Evolutionary conservation across 805 yeast species (phyloP), one percentile per base, ranked within the genome.

Genomic region (Cyberlindnera sargentensis): DNA sequence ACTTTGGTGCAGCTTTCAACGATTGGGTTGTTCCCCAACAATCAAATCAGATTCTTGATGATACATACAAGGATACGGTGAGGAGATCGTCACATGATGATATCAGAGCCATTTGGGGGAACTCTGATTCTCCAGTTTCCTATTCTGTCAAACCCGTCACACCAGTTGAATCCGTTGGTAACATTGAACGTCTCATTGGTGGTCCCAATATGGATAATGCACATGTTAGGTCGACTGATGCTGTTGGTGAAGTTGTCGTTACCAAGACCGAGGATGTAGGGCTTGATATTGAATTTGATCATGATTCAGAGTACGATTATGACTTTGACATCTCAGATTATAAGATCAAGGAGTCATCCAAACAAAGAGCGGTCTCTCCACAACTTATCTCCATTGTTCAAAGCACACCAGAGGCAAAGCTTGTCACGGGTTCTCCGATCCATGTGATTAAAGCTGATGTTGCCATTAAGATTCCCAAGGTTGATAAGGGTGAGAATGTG

Each of bases 1-100:
- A 73, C 11, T 69, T 74, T 54, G 76, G 65, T 39, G 58, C 60
- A 38, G 72, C 71, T 37, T 72, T 74, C 53, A 58, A 59, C 28
- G 60, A 60, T 20, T 62, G 70, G 54, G 56, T 58, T 31, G 34
- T 49, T 24, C 25, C 44, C 7, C 8, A 42, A 37, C 33, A 35
- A 29, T 15, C 33, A 9, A 37, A 42, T 33, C 8, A 20, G 32
- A n/a, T 41, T 11, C n/a, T 31, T n/a, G 41, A 32, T 15, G 30
- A n/a, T 7, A 35, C 23, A 8, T 36, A 36, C 20, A 10, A 25
- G 36, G 35, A 29, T n/a, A 44, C 25, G 10, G 30, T 25, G 7
- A 35, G 2, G 23, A 23, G 9, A 9, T 11, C 20, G 11, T 15
- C 10, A 25, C 23, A 24, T 8, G 43, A 46, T 3, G 43, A 43